A percentile compares a stretch with the other conserved stretches of the same genome.
These are phyloP conservation scores for Globisporangium orthogonon DNA, from an alignment of 352 stramenopile species.

Conservation along the genomic window DNA sequence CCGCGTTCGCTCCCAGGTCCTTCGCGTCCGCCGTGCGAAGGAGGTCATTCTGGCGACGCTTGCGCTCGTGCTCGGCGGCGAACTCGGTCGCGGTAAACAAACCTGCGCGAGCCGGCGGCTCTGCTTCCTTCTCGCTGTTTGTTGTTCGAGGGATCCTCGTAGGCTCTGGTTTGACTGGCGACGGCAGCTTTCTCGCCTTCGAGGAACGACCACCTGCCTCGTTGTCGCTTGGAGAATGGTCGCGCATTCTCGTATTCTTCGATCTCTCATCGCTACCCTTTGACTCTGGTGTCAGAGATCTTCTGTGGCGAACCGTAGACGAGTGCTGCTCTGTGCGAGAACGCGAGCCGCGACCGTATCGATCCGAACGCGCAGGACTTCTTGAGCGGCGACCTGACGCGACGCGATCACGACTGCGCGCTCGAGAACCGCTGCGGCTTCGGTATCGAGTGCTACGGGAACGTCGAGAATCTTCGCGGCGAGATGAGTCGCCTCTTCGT, in stretches of 20 bases:
- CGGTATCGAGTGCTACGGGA: not conserved
- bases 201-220: not conserved
- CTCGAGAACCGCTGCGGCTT: constrained; percentile 1
- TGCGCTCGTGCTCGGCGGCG: constrained; percentile 43
- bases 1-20: constrained; percentile 68
- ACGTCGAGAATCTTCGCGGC: not conserved
- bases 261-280: not conserved
- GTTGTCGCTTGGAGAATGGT: constrained; percentile 3
- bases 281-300: not conserved
- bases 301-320: not conserved
- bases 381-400: constrained; percentile 5
- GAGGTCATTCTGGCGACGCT: constrained; percentile 44
- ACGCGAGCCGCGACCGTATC: too few relatives aligned
- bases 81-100: constrained; percentile 73
- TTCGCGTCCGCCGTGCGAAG: constrained; percentile 37
- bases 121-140: not conserved
- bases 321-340: constrained; percentile 1
- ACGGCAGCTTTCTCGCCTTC: not conserved
- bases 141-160: not conserved
- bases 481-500: not conserved
- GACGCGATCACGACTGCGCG: not conserved
- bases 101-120: constrained; percentile 29
- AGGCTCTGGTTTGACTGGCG: not conserved
- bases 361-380: not conserved
- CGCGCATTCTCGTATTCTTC: not conserved